Conservation (phyloP, 805 yeast species). For the Kazachstania africana region DNA sequence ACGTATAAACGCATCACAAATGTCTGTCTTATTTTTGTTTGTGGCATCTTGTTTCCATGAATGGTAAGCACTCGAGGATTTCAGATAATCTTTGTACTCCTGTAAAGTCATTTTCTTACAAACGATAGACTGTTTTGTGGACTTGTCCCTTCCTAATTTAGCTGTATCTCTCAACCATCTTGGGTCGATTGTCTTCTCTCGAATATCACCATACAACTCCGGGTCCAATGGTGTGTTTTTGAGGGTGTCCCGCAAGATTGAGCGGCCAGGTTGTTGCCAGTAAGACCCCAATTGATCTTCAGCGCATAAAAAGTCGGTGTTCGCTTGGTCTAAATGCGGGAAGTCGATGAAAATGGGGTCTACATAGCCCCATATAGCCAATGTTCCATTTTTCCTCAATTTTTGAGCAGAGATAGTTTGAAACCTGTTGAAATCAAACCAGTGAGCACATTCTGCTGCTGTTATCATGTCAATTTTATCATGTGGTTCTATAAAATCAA, state of each 20-base stretch:
- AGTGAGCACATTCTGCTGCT: slow-evolving; percentile 82
- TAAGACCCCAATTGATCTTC: slow-evolving; percentile 41
- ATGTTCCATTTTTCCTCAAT: slow-evolving; percentile 49
- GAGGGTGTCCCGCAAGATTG: slow-evolving; percentile 35
- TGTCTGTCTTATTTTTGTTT: slow-evolving; percentile 28
- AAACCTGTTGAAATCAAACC: slow-evolving; percentile 54
- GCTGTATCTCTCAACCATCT: slow-evolving; percentile 22
- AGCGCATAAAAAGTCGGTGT: slow-evolving; percentile 39
- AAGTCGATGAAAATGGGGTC: slow-evolving; percentile 50
- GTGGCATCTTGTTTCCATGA: slow-evolving; percentile 32
- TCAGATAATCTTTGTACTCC: slow-evolving; percentile 40
- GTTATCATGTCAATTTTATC: slow-evolving; percentile 44
- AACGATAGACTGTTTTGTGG: not conserved
- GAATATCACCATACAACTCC: too few relatives aligned
- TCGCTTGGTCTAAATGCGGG: slow-evolving; percentile 44
- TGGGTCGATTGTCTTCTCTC: too few relatives aligned
- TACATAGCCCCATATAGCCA: slow-evolving; percentile 70
- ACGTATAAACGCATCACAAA: slow-evolving; percentile 39
- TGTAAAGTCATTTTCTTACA: slow-evolving; percentile 30
- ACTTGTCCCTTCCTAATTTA: not conserved
- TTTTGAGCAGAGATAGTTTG: slow-evolving; percentile 38
- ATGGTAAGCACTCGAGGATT: slow-evolving; percentile 66
- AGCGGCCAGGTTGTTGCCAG: slow-evolving; percentile 84
- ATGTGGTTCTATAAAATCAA: slow-evolving; percentile 5
- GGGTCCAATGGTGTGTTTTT: slow-evolving; percentile 8